These are phyloP conservation scores for Taphrina communis DNA, from an alignment of 1,139 yeast species.

Conservation along the genomic window DNA sequence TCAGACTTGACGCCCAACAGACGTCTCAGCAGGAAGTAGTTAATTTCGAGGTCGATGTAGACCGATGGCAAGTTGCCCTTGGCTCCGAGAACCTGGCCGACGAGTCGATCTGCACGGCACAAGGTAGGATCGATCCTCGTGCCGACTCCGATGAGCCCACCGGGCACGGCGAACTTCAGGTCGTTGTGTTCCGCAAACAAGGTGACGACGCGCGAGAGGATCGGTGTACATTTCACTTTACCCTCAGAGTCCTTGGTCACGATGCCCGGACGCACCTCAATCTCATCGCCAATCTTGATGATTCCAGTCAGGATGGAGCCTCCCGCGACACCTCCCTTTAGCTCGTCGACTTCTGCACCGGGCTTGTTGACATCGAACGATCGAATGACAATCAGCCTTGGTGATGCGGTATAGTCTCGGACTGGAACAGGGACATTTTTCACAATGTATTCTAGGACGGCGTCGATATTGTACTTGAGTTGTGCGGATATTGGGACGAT, in stretches of 20 bases:
- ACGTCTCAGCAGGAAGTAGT: slow-evolving; percentile 94
- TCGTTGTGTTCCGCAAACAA: slow-evolving; percentile 97
- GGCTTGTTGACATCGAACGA: slow-evolving; percentile 99
- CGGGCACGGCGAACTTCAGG: slow-evolving; percentile 98
- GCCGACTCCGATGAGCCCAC: slow-evolving; percentile 99
- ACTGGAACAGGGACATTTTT: slow-evolving; percentile 95
- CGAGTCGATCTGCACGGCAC: slow-evolving; percentile 98
- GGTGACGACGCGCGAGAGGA: slow-evolving; percentile 90
- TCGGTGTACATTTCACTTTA: slow-evolving; percentile 95
- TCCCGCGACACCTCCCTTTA: slow-evolving; percentile 99
- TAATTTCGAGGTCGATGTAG: slow-evolving; percentile 95
- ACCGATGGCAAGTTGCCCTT: slow-evolving; percentile 94
- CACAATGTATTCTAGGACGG: slow-evolving; percentile 95
- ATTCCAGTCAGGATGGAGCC: slow-evolving; percentile 98
- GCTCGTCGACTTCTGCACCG: slow-evolving; percentile 95
- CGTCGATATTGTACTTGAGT: slow-evolving; percentile 96
- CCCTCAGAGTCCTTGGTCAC: slow-evolving; percentile 85
- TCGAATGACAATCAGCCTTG: slow-evolving; percentile 95
- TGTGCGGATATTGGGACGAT: slow-evolving; percentile 99
- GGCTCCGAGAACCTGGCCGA: slow-evolving; percentile 98
- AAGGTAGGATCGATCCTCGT: slow-evolving; percentile 98
- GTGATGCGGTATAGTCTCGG: slow-evolving; percentile 91
- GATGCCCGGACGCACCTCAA: slow-evolving; percentile 98
- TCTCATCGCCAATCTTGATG: slow-evolving; percentile 94
- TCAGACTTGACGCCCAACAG: slow-evolving; percentile 98